A percentile compares a stretch with the other conserved stretches of the same genome.
phyloP scores from a whole-genome alignment of 805 yeast species.

The Allodekkera sacchari region DNA sequence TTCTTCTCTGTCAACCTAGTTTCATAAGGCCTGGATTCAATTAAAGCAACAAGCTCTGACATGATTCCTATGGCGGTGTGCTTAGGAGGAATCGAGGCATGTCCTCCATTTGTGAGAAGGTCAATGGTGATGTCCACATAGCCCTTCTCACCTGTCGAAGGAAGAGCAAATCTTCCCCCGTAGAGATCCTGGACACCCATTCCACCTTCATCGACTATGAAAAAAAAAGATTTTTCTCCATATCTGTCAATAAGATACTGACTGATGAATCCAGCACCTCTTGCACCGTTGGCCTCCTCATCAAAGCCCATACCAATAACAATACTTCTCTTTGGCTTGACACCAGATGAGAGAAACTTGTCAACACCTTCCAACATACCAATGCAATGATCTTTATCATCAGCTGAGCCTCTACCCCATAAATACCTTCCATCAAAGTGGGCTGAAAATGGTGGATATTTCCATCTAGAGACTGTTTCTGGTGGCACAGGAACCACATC shows the following conservation, averaged over 20 bases:
- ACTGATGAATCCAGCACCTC: constrained; percentile 53
- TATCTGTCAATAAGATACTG: constrained; percentile 39
- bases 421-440: constrained; percentile 55
- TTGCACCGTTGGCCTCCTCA: constrained; percentile 62
- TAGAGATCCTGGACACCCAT: constrained; percentile 37
- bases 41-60: constrained; percentile 43
- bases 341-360: constrained; percentile 36
- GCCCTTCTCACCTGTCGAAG: constrained; percentile 32
- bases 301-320: constrained; percentile 68
- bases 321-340: constrained; percentile 53
- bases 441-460: constrained; percentile 57
- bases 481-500: constrained; percentile 69
- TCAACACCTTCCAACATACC: constrained; percentile 64
- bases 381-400: constrained; percentile 63
- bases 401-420: constrained; percentile 75
- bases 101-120: constrained; percentile 49
- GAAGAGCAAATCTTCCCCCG: constrained; percentile 12
- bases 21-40: constrained; percentile 51
- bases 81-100: constrained; percentile 51
- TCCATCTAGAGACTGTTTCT: constrained; percentile 38
- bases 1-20: constrained; percentile 41
- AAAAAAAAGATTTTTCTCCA: constrained; percentile 52
- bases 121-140: constrained; percentile 35
- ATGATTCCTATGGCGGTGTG: constrained; percentile 75
- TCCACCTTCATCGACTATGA: constrained; percentile 51